Evolutionary conservation across 331 rosid species (phyloP), one percentile per base, ranked within the genome.

Genomic region (Quercus phellos): DNA sequence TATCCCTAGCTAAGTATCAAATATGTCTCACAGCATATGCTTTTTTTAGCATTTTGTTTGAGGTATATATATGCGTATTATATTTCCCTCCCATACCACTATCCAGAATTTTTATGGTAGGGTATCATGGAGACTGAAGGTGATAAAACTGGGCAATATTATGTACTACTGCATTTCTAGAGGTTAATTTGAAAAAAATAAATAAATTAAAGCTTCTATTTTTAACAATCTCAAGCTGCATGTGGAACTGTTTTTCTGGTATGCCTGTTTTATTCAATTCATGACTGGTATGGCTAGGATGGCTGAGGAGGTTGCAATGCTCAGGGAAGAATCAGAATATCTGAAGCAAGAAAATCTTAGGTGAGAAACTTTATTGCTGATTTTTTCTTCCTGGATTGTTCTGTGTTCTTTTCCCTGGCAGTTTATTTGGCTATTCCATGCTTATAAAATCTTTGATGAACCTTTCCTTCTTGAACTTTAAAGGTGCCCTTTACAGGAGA

Each of bases 261-360:
- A 34, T 26, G 43, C 61, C 32, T 34, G 38, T 61, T 77, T 80
- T 81, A 70, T 70, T 64, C 71, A n/a, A 34, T 34, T 66, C n/a
- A 66, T 34, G 26, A 19, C 8, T 80, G 80, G 32, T 30, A 38
- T 82, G 84, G 35, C 51, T 87, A 94, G 99, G 85, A 93, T 91
- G 94, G 88, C 85, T 61, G 92, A 81, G 83, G 99, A 93, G 82
- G 84, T 81, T 85, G 84, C 72, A 4, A 89, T 76, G 77, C 92
- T 91, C 38, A 84, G 85, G 79, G 97, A 91, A 77, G 98, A 93
- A 82, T 84, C 79, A 16, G 96, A 89, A 70, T 66, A 63, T 60
- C 85, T 81, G 56, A 87, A 82, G 87, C 84, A 88, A 81, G 94
- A 92, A 79, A 74, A 64, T 1, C 51, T 59, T 24, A 79, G 96